phyloP scores from a whole-genome alignment of 2,329 filamentous ascomycete genomes.

The Aspergillus flavus region DNA sequence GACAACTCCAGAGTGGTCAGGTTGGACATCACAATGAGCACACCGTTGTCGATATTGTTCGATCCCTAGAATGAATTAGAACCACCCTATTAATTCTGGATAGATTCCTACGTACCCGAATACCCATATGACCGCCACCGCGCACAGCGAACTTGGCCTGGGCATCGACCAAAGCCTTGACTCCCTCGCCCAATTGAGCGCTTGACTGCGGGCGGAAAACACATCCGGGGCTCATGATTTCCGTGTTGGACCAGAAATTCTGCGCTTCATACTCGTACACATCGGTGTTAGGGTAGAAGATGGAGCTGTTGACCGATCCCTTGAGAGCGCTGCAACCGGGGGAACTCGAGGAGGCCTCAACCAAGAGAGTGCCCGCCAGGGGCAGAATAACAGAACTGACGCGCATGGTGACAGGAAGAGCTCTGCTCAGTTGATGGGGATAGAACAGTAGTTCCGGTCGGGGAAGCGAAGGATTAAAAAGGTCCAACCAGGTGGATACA shows the following conservation, averaged over 20 bases:
- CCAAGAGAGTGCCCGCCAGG: slow-evolving; percentile 14
- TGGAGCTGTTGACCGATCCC: slow-evolving; percentile 17
- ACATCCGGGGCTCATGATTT: slow-evolving; percentile 36
- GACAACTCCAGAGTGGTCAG: slow-evolving; percentile 32
- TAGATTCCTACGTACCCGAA: slow-evolving; percentile 22
- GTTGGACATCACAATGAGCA: slow-evolving; percentile 36
- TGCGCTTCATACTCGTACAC: slow-evolving; percentile 36
- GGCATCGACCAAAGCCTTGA: slow-evolving; percentile 23
- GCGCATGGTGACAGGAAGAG: slow-evolving; percentile 21
- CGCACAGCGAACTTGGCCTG: slow-evolving; percentile 36
- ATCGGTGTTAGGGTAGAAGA: slow-evolving; percentile 24
- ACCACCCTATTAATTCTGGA: not conserved
- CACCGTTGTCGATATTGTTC: slow-evolving; percentile 38
- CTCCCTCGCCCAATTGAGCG: slow-evolving; percentile 26
- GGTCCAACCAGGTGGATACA: not conserved
- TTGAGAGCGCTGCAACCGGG: slow-evolving; percentile 24
- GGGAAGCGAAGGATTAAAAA: not conserved
- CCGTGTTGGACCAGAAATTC: slow-evolving; percentile 41
- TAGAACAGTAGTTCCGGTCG: not conserved
- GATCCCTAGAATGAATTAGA: slow-evolving; percentile 25
- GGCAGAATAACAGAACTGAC: slow-evolving; percentile 17
- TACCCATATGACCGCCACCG: slow-evolving; percentile 39
- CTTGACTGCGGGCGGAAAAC: slow-evolving; percentile 37
- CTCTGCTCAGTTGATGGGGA: not conserved
- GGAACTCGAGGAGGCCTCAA: slow-evolving; percentile 7